Conservation (phyloP, 768 basidiomycete genomes). For the Termitomyces sp. region DNA sequence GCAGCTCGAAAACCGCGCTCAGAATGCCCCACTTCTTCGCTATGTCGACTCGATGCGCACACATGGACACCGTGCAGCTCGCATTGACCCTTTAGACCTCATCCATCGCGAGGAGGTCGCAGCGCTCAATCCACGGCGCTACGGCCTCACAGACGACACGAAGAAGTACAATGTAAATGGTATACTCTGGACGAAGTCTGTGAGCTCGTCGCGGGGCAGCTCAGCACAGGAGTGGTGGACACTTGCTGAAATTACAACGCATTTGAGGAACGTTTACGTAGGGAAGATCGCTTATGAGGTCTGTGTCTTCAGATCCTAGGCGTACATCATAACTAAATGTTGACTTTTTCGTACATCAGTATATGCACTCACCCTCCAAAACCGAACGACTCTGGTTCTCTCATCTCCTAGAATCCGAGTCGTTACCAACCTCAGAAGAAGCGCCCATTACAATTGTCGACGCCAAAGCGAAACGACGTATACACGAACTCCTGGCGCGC, state of each 20-base stretch:
- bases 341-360: slow-evolving; percentile 26
- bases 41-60: slow-evolving; percentile 87
- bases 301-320: background rate
- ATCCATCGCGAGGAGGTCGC: slow-evolving; percentile 77
- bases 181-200: slow-evolving; percentile 66
- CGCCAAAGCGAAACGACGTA: slow-evolving; percentile 43
- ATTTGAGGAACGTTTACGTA: slow-evolving; percentile 72
- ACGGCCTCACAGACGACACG: slow-evolving; percentile 55
- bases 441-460: slow-evolving; percentile 23
- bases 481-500: slow-evolving; percentile 60
- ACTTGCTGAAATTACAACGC: slow-evolving; percentile 61
- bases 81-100: slow-evolving; percentile 83
- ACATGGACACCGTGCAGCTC: slow-evolving; percentile 80
- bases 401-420: slow-evolving; percentile 68
- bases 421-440: slow-evolving; percentile 28
- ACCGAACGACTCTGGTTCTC: slow-evolving; percentile 89
- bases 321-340: background rate
- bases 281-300: slow-evolving; percentile 84
- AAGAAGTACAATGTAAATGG: slow-evolving; percentile 69
- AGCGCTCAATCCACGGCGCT: slow-evolving; percentile 71
- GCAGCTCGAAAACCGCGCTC: slow-evolving; percentile 61
- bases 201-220: background rate
- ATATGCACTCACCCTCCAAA: slow-evolving; percentile 84
- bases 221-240: slow-evolving; percentile 17
- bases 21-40: slow-evolving; percentile 75